Percentiles rank a stretch among this genome's conserved stretches.
These are phyloP conservation scores for Corrigiola litoralis DNA, from an alignment of 179 eudicot species.

Conservation along the genomic window DNA sequence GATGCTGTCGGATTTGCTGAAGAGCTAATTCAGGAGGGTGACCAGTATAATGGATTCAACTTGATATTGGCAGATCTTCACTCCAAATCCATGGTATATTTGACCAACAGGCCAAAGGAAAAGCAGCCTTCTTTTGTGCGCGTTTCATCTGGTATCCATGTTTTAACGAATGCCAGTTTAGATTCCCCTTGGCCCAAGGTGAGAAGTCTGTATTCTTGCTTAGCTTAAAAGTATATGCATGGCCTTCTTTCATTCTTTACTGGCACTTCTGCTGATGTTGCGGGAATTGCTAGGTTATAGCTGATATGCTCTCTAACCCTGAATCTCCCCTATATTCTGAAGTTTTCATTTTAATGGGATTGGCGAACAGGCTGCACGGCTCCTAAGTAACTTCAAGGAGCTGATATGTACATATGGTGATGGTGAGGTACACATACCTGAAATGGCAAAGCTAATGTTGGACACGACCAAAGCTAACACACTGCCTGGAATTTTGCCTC, in stretches of 20 bases:
- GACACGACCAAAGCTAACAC: slow-evolving; percentile 52
- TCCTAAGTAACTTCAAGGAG: slow-evolving; percentile 41
- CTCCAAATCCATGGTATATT: slow-evolving; percentile 51
- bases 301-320: too few species aligned
- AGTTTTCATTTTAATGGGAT: not conserved
- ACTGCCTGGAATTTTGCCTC: slow-evolving; percentile 46
- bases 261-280: too few species aligned
- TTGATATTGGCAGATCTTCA: slow-evolving; percentile 46
- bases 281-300: too few species aligned
- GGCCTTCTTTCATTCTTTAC: too few species aligned
- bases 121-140: slow-evolving; percentile 24
- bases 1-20: slow-evolving; percentile 48
- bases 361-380: slow-evolving; percentile 53
- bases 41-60: slow-evolving; percentile 57
- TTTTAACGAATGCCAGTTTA: slow-evolving; percentile 60
- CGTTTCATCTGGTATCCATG: slow-evolving; percentile 66
- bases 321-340: too few species aligned
- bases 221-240: too few species aligned
- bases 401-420: slow-evolving; percentile 25
- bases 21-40: slow-evolving; percentile 43
- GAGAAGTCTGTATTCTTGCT: not conserved
- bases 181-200: slow-evolving; percentile 82
- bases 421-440: slow-evolving; percentile 39
- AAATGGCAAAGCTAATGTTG: slow-evolving; percentile 68
- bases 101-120: slow-evolving; percentile 60